Evolutionary conservation across 1,284 basidiomycete genomes (phyloP).

Genomic region (Ceratobasidium theobromae): DNA sequence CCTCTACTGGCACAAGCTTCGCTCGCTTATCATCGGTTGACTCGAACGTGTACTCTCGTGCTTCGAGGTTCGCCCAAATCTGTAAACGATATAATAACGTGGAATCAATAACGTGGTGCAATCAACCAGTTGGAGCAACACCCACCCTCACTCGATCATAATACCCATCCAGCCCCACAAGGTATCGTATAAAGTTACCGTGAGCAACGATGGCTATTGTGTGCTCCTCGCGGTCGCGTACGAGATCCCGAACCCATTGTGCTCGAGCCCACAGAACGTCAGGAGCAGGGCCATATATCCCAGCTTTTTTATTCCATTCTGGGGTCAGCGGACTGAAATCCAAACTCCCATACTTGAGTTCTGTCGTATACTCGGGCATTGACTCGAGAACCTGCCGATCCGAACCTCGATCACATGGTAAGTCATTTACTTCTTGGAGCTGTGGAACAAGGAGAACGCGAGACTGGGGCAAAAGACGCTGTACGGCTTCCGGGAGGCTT

Average conservation of each 20-base stretch:
- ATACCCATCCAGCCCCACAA: constrained; percentile 22
- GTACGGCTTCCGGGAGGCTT: constrained; percentile 8
- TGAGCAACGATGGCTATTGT: constrained; percentile 15
- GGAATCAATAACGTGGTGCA: too few species aligned
- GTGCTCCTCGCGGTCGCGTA: constrained; percentile 8
- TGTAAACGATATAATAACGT: neutral
- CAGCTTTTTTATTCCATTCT: constrained; percentile 29
- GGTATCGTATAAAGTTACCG: constrained; percentile 16
- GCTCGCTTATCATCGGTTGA: constrained; percentile 19
- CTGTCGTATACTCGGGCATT: constrained; percentile 18
- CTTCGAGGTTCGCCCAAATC: constrained; percentile 26
- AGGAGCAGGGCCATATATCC: constrained; percentile 4
- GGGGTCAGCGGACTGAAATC: constrained; percentile 20
- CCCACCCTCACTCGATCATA: constrained; percentile 23
- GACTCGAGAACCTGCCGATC: constrained; percentile 16
- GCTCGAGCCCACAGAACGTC: constrained; percentile 16
- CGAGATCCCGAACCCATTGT: constrained; percentile 12
- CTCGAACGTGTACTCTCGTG: constrained; percentile 18
- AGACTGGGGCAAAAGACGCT: neutral
- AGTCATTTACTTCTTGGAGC: constrained; percentile 23
- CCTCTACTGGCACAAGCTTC: constrained; percentile 6
- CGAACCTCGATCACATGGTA: constrained; percentile 23
- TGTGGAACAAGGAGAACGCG: constrained; percentile 20
- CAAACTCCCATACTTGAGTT: constrained; percentile 2
- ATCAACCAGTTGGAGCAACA: neutral